Evolutionary conservation across 768 basidiomycete species (phyloP), one percentile per base, ranked within the genome.

Genomic region (Pleurotus tuoliensis): DNA sequence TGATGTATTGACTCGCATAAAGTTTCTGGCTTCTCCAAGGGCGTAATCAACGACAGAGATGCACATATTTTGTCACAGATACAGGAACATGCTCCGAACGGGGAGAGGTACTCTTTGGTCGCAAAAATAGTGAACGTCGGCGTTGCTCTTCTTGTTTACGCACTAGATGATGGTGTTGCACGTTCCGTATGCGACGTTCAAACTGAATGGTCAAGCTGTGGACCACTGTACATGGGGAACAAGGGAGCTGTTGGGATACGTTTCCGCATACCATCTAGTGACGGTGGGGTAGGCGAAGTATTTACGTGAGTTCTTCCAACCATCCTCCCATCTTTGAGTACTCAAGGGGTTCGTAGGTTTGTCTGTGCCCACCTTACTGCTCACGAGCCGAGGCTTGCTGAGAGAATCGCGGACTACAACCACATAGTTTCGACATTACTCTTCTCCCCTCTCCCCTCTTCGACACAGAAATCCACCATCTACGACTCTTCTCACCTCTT

Each of bases 231-330:
- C 62, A 90, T 97, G 90, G 92, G 91, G 5, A 97, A 99, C 74
- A 98, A 98, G 71, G 94, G 93, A 24, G 95, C 92, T 0, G 94
- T 97, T 2, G 94, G 90, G 12, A 78, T 94, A 41, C 80, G 95
- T 40, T 87, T 98, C 69, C 83, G 88, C 48, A 77, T 94, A 18
- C 70, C 77, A n/a, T 76, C 74, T 7, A 69, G 73, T 27, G 82
- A 83, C 27, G 81, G 79, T 6, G 71, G 74, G 46, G 68, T 71
- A 3, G 91, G 90, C 57, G 93, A 96, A 68, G 81, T 80, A 7
- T 92, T 84, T 74, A 95, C 93, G 93, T 95, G 73, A 67, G 90
- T 80, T 47, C n/a, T 22, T 45, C 44, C 47, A 34, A 34, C 6
- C 60, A 56, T 45, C 18, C 16, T 56, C 24, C 22, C 18, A 13